Evolutionary conservation across 352 stramenopile genomes (phyloP).

Genomic region (Globisporangium cylindrosporum): DNA sequence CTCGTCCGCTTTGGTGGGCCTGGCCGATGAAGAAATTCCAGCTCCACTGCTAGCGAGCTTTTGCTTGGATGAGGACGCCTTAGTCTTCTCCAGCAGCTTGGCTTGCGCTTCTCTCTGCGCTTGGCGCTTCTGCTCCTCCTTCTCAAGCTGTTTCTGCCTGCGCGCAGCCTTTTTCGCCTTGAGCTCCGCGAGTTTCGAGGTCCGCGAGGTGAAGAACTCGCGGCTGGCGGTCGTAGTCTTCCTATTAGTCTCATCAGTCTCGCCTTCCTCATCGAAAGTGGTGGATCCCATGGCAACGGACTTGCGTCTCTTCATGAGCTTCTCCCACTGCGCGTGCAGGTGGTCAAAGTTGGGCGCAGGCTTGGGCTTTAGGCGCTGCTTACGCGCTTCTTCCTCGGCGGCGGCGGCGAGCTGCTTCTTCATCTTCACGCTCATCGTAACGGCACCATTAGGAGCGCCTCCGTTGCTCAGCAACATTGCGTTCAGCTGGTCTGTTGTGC

Average conservation of each 20-base stretch:
- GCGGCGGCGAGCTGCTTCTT: slow-evolving; percentile 46
- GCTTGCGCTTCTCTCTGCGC: slow-evolving; percentile 30
- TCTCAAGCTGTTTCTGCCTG: slow-evolving; percentile 32
- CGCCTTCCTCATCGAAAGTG: neutral
- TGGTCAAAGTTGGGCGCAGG: slow-evolving; percentile 63
- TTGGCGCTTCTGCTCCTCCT: slow-evolving; percentile 33
- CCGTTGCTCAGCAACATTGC: neutral
- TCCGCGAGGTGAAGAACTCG: slow-evolving; percentile 52
- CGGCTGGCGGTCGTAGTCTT: slow-evolving; percentile 10
- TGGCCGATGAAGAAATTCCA: neutral
- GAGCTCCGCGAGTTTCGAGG: slow-evolving; percentile 36
- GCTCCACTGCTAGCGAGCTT: neutral
- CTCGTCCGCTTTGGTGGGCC: slow-evolving; percentile 52
- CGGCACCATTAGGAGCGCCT: neutral
- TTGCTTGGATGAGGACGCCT: slow-evolving; percentile 13
- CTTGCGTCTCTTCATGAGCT: slow-evolving; percentile 3
- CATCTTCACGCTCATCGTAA: slow-evolving; percentile 52
- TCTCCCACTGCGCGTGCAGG: slow-evolving; percentile 55
- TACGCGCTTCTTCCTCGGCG: slow-evolving; percentile 33
- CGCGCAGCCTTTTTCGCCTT: slow-evolving; percentile 48
- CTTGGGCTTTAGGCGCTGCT: slow-evolving; percentile 33
- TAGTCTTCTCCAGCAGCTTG: slow-evolving; percentile 30
- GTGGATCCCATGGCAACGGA: neutral
- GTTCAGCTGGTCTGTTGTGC: neutral
- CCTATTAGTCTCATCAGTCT: neutral